Evolutionary conservation across 306 rosid genomes (phyloP), one percentile per base, ranked within the genome.

Genomic region (Trifolium dubium): DNA sequence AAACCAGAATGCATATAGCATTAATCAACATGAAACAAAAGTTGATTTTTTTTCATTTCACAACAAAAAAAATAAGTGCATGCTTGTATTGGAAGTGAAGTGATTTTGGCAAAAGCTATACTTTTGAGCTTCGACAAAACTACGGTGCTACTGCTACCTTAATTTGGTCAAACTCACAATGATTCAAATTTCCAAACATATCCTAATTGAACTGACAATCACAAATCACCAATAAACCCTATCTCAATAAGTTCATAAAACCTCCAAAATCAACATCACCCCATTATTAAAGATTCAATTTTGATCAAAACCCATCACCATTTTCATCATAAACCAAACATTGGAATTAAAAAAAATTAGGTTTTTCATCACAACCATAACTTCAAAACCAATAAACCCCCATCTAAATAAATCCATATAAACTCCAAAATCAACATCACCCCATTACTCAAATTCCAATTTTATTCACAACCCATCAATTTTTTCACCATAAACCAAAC

Each of bases 401-500:
- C 18, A 41, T 51, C 53, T 30, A 8, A 40, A 65, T 40, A 30
- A 32, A 67, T 30, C 5, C 46, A 39, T 1, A 53, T 61, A 68
- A 8, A 17, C 32, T 56, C 23, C 41, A 60, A 60, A 60, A 23
- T 55, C n/a, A 72, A 40, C 35, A 32, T 28, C 39, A 41, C 8
- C 59, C 62, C 47, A 72, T 15, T 39, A 37, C 13, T 66, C n/a
- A 75, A 67, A 17, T 14, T 37, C 40, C 6, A 50, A 55, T 64
- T 75, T 39, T 35, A 3, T 39, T 35, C 9, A 32, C 10, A 41
- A 8, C 56, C 55, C 50, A 13, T 5, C 37, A 39, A 9, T 28
- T 66, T n/a, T n/a, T 10, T 18, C 8, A 43, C 41, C 65, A 77
- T 10, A 32, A 79, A 64, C 37, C 59, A 51, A 69, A 61, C 67